Percentiles rank a stretch among this genome's conserved stretches.
These are phyloP conservation scores for Moesziomyces sp. DNA, from an alignment of 1,284 basidiomycete genomes.

Conservation along the genomic window DNA sequence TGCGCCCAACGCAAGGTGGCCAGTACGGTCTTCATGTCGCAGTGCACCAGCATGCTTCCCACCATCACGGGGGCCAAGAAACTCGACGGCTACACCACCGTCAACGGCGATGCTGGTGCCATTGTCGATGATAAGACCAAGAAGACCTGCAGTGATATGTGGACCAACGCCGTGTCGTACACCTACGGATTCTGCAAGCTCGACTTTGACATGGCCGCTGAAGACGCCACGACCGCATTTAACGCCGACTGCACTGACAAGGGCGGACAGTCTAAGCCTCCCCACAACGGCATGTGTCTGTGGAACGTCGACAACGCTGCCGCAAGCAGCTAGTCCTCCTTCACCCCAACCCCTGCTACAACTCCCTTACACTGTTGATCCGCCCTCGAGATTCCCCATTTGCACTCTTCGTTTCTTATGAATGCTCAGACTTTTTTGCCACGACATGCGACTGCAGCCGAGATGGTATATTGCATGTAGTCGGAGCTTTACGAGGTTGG, in stretches of 20 bases:
- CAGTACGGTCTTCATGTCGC: conserved; percentile 15
- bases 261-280: conserved; percentile 23
- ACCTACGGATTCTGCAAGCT: conserved; percentile 39
- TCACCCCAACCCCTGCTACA: background rate
- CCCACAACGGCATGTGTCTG: conserved; percentile 31
- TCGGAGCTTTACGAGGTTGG: conserved; percentile 27
- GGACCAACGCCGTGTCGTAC: conserved; percentile 27
- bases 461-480: background rate
- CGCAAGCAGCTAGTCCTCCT: conserved; percentile 1
- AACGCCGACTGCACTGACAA: conserved; percentile 16
- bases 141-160: conserved; percentile 25
- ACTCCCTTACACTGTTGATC: background rate
- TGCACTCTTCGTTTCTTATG: background rate
- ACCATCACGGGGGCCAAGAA: conserved; percentile 25
- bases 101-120: conserved; percentile 3
- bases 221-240: conserved; percentile 21
- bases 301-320: conserved; percentile 40
- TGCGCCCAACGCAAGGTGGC: conserved; percentile 33
- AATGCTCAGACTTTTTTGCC: background rate
- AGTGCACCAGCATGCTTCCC: conserved; percentile 25
- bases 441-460: too few relatives aligned
- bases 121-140: conserved; percentile 42
- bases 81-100: conserved; percentile 21
- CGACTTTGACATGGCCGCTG: conserved; percentile 22
- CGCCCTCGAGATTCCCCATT: background rate